Conservation (phyloP, 805 yeast genomes). For the Wickerhamiella siamensis region DNA sequence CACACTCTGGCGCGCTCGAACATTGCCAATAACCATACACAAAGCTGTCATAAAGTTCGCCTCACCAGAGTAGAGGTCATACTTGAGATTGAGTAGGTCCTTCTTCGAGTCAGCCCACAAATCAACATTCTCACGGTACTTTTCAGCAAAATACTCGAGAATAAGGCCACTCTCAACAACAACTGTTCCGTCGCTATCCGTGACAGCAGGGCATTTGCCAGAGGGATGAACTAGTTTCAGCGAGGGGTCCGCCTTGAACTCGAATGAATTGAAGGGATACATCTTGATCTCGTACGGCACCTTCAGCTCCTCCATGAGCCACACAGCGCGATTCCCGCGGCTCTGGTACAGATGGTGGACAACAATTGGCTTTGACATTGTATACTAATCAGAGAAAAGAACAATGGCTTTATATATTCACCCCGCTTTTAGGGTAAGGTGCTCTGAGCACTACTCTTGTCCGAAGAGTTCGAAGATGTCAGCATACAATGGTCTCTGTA, state of each 20-base stretch:
- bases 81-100: constrained; percentile 34
- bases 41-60: constrained; percentile 43
- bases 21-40: constrained; percentile 26
- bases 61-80: constrained; percentile 44
- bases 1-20: constrained; percentile 20
- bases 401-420: too few species aligned
- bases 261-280: constrained; percentile 34
- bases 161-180: constrained; percentile 52
- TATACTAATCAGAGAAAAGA: too few species aligned
- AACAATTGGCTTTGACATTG: neutral
- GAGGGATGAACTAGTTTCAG: constrained; percentile 42
- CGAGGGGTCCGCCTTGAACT: constrained; percentile 35
- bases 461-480: too few species aligned
- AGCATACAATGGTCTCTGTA: too few species aligned
- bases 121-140: constrained; percentile 33
- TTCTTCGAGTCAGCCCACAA: constrained; percentile 29
- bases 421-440: too few species aligned
- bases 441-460: too few species aligned
- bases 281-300: constrained; percentile 40
- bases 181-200: constrained; percentile 26
- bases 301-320: constrained; percentile 49
- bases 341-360: constrained; percentile 32
- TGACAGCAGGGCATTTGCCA: constrained; percentile 52
- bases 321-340: constrained; percentile 44
- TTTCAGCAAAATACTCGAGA: constrained; percentile 34